Conservation (phyloP, 2,329 filamentous ascomycete species). For the Cercospora citrullina region DNA sequence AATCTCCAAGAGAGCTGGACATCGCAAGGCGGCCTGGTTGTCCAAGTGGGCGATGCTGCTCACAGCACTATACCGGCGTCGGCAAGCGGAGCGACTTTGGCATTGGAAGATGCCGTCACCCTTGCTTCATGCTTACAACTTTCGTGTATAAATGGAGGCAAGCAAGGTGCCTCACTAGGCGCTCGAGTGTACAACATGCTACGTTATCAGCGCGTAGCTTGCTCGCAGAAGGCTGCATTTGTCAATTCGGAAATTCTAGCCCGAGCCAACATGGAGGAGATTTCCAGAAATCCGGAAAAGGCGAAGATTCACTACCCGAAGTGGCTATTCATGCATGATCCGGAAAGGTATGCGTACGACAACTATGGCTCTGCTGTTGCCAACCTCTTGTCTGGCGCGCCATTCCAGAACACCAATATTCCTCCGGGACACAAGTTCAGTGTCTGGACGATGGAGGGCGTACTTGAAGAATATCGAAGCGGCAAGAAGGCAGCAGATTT, state of each 20-base stretch:
- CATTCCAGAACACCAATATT: slow-evolving; percentile 23
- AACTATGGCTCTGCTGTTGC: slow-evolving; percentile 26
- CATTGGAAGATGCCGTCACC: slow-evolving; percentile 50
- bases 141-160: slow-evolving; percentile 40
- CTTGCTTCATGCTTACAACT: slow-evolving; percentile 50
- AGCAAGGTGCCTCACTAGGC: slow-evolving; percentile 39
- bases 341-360: slow-evolving; percentile 28
- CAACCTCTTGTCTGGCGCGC: slow-evolving; percentile 17
- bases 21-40: slow-evolving; percentile 45
- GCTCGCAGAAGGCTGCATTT: slow-evolving; percentile 52
- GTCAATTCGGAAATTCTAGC: slow-evolving; percentile 51
- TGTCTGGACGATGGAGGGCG: slow-evolving; percentile 25
- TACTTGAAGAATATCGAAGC: neutral
- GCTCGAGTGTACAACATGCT: slow-evolving; percentile 35
- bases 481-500: slow-evolving; percentile 3
- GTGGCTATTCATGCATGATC: slow-evolving; percentile 41
- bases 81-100: slow-evolving; percentile 50
- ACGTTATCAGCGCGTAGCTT: slow-evolving; percentile 47
- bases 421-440: slow-evolving; percentile 24
- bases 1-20: slow-evolving; percentile 49
- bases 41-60: slow-evolving; percentile 49
- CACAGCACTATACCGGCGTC: slow-evolving; percentile 49
- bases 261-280: slow-evolving; percentile 52
- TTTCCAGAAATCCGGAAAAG: slow-evolving; percentile 47
- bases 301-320: slow-evolving; percentile 49